phyloP scores from a whole-genome alignment of 179 eudicot species.

The Beta macrorhiza region DNA sequence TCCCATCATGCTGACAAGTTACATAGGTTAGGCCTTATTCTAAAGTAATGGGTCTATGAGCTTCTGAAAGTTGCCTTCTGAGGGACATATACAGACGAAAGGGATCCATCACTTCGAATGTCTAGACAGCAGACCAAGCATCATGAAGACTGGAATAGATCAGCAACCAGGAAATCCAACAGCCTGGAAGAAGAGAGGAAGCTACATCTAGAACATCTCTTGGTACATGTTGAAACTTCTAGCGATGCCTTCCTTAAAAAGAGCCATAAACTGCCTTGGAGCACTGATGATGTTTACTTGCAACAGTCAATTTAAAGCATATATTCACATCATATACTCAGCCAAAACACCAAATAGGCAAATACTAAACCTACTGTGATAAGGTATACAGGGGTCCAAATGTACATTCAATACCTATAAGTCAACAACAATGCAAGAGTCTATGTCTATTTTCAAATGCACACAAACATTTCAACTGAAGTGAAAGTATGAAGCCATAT shows the following conservation, averaged over 20 bases:
- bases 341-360: background rate
- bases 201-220: background rate
- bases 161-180: constrained; percentile 12
- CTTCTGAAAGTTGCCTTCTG: constrained; percentile 15
- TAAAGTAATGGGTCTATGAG: background rate
- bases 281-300: background rate
- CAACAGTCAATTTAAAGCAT: background rate
- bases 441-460: background rate
- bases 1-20: background rate
- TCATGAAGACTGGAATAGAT: background rate
- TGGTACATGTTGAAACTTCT: background rate
- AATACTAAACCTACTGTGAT: background rate
- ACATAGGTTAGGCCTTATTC: background rate
- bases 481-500: background rate
- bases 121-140: background rate
- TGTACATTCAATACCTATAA: background rate
- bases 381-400: background rate
- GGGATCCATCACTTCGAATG: background rate
- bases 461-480: background rate
- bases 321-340: background rate
- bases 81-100: background rate
- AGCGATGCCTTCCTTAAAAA: background rate
- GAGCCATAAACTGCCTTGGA: background rate
- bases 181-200: background rate
- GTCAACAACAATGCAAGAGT: background rate